Conservation (phyloP, 1,284 basidiomycete species). For the Lignosus rhinocerotis region DNA sequence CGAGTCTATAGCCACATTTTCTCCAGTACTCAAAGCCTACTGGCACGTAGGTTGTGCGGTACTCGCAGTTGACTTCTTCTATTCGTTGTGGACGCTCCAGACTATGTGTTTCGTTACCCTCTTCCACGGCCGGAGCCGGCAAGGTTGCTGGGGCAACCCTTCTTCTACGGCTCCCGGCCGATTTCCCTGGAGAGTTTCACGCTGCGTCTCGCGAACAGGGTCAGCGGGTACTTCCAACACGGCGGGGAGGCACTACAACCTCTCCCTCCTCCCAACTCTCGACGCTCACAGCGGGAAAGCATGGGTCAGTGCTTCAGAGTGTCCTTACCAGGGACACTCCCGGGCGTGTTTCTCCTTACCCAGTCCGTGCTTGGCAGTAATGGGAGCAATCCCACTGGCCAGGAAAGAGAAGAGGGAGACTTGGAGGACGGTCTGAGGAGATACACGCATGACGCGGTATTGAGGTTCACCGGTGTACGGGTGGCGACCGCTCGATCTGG, state of each 20-base stretch:
- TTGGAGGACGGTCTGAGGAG: neutral
- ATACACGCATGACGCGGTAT: constrained; percentile 9
- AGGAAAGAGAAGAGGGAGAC: neutral
- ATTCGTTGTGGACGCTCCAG: constrained; percentile 11
- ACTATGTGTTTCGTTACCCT: constrained; percentile 25
- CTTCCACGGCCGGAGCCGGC: constrained; percentile 14
- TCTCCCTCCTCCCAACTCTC: constrained; percentile 15
- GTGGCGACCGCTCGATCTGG: constrained; percentile 15
- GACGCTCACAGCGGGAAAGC: constrained; percentile 16
- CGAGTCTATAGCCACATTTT: too few species aligned
- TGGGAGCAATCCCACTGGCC: too few species aligned
- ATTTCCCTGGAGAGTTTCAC: constrained; percentile 20
- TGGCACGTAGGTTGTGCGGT: too few species aligned
- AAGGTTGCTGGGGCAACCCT: constrained; percentile 18
- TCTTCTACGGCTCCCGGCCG: constrained; percentile 17
- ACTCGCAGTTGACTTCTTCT: too few species aligned
- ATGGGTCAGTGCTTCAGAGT: neutral
- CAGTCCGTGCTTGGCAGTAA: too few species aligned
- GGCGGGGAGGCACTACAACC: constrained; percentile 14
- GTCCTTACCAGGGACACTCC: too few species aligned
- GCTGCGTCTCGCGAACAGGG: constrained; percentile 24
- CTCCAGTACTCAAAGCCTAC: too few species aligned
- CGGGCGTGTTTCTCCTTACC: too few species aligned
- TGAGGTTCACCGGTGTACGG: constrained; percentile 12
- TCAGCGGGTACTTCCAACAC: constrained; percentile 32